Evolutionary conservation across 2,329 filamentous ascomycete species (phyloP).

Genomic region (Aspergillus quadricinctus): DNA sequence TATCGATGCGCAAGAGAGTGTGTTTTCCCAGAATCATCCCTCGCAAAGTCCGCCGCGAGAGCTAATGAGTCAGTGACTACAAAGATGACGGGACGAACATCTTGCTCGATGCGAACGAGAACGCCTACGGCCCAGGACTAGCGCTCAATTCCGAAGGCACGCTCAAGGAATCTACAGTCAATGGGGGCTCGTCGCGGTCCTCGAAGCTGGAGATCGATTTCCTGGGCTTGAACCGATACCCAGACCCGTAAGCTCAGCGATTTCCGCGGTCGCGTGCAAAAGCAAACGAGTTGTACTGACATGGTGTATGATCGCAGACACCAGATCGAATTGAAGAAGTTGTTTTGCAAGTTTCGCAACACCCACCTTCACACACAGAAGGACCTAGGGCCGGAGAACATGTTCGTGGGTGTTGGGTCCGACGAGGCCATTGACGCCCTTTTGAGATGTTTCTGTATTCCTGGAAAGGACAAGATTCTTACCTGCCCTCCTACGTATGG

Average conservation of each 20-base stretch:
- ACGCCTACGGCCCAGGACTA: slow-evolving; percentile 84
- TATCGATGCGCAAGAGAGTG: slow-evolving; percentile 81
- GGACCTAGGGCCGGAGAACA: slow-evolving; percentile 69
- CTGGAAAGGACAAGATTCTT: slow-evolving; percentile 82
- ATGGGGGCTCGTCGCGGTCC: slow-evolving; percentile 36
- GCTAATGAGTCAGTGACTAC: slow-evolving; percentile 69
- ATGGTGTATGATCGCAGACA: slow-evolving; percentile 49
- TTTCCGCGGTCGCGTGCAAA: neutral
- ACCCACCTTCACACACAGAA: slow-evolving; percentile 71
- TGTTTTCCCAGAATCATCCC: slow-evolving; percentile 30
- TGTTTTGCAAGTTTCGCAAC: slow-evolving; percentile 82
- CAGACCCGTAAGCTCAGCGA: slow-evolving; percentile 61
- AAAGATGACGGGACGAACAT: slow-evolving; percentile 97
- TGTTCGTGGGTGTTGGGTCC: slow-evolving; percentile 93
- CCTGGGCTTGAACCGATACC: slow-evolving; percentile 84
- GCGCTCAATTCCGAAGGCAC: slow-evolving; percentile 47
- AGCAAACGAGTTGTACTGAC: neutral
- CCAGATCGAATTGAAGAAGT: slow-evolving; percentile 79
- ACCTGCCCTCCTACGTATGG: slow-evolving; percentile 96
- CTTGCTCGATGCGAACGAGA: slow-evolving; percentile 96
- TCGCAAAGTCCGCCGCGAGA: slow-evolving; percentile 5
- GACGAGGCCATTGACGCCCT: slow-evolving; percentile 97
- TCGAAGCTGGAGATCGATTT: slow-evolving; percentile 65
- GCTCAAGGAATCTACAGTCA: slow-evolving; percentile 41
- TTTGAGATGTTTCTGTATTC: slow-evolving; percentile 86